phyloP scores from a whole-genome alignment of 2,329 filamentous ascomycete species.

The Aspergillus aculeatinus region DNA sequence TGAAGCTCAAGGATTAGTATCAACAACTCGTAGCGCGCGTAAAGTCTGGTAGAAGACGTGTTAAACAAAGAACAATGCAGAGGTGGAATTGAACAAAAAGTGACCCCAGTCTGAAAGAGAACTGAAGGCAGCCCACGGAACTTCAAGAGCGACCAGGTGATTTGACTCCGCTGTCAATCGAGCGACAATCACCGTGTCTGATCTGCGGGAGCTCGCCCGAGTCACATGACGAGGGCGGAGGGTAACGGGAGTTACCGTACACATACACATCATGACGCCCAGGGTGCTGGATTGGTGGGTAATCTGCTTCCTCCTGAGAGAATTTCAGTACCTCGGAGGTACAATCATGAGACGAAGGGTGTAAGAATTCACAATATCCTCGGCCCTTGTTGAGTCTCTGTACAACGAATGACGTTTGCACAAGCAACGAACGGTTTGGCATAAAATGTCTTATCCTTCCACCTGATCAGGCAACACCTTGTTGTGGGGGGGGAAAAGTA shows the following conservation, averaged over 20 bases:
- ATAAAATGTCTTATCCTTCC: constrained; percentile 17
- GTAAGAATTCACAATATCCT: constrained; percentile 10
- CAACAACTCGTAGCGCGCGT: constrained; percentile 7
- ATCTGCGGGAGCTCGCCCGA: constrained; percentile 8
- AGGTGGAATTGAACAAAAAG: neutral
- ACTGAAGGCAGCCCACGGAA: constrained; percentile 1
- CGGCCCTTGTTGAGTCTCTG: constrained; percentile 1
- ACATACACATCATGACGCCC: neutral
- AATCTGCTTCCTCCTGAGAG: neutral
- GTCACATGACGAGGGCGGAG: constrained; percentile 17
- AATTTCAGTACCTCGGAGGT: neutral
- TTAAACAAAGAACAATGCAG: neutral
- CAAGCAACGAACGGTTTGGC: neutral
- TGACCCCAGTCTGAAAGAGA: constrained; percentile 1
- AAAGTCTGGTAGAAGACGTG: neutral
- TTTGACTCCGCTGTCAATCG: constrained; percentile 6
- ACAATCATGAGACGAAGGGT: neutral
- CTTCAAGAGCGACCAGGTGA: constrained; percentile 1
- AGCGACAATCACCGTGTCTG: constrained; percentile 7
- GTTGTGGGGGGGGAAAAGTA: neutral
- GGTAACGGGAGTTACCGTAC: neutral
- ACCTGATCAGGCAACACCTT: constrained; percentile 15
- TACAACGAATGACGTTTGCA: constrained; percentile 15
- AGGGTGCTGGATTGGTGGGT: neutral
- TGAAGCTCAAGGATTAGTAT: constrained; percentile 8